Conservation (phyloP, 768 basidiomycete species). For the Mycena capillaripes region DNA sequence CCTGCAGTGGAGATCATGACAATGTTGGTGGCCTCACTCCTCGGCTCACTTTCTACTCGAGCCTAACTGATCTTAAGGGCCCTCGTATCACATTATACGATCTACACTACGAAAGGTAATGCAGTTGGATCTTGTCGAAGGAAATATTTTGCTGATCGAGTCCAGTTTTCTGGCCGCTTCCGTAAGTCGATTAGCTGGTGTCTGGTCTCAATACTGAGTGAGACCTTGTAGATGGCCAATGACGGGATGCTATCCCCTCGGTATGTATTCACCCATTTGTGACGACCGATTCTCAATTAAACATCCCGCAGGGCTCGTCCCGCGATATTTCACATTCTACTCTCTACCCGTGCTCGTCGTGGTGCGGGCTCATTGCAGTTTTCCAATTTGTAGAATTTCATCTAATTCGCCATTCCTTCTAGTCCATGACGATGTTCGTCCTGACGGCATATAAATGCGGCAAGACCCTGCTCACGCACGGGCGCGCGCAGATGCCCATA, state of each 20-base stretch:
- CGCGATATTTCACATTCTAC: constrained; percentile 33
- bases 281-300: neutral
- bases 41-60: neutral
- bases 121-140: neutral
- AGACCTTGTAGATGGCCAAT: constrained; percentile 9
- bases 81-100: constrained; percentile 31
- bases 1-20: constrained; percentile 32
- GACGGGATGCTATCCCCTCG: constrained; percentile 25
- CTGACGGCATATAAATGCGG: constrained; percentile 34
- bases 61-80: neutral
- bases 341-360: constrained; percentile 31
- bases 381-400: neutral
- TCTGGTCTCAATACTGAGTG: neutral
- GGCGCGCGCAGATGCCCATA: constrained; percentile 29
- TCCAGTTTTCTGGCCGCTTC: constrained; percentile 24
- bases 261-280: neutral
- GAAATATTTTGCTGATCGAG: neutral
- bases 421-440: constrained; percentile 29
- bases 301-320: constrained; percentile 16
- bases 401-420: too few species aligned
- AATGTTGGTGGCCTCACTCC: constrained; percentile 12
- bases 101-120: constrained; percentile 19
- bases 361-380: neutral
- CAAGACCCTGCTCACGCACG: constrained; percentile 29
- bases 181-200: neutral